These are phyloP conservation scores for Xylariaceae sp. DNA, from an alignment of 2,329 filamentous ascomycete species.

Conservation along the genomic window DNA sequence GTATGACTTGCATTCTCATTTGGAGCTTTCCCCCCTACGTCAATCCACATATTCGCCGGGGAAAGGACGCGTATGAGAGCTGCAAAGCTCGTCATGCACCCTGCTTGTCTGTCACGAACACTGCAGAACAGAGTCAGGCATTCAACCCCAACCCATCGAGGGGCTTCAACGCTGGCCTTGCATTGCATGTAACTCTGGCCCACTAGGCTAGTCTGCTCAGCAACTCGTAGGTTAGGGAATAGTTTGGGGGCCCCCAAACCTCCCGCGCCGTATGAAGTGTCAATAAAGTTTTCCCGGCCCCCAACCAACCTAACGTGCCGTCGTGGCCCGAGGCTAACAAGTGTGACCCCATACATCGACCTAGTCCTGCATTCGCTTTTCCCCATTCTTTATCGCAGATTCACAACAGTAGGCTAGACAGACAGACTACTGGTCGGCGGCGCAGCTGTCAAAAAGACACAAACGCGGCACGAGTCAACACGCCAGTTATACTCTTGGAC, in stretches of 20 bases:
- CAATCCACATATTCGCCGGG: not conserved
- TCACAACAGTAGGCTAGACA: too few species aligned
- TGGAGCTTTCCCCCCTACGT: not conserved
- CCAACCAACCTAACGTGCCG: too few species aligned
- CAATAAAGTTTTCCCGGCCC: too few species aligned
- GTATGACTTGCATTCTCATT: not conserved
- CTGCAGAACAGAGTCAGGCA: not conserved
- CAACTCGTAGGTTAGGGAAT: slow-evolving; percentile 7
- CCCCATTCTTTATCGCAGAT: too few species aligned
- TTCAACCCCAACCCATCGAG: not conserved
- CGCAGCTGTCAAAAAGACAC: too few species aligned
- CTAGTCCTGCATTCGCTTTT: too few species aligned
- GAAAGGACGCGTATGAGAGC: not conserved
- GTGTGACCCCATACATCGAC: too few species aligned
- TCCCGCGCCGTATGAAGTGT: slow-evolving; percentile 1
- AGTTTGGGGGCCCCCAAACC: not conserved
- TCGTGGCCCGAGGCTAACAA: too few species aligned
- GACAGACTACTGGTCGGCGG: too few species aligned
- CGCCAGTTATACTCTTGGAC: too few species aligned
- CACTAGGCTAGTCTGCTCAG: not conserved
- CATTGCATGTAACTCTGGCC: slow-evolving; percentile 4
- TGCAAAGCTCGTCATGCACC: not conserved
- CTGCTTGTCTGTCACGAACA: not conserved
- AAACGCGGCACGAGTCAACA: too few species aligned
- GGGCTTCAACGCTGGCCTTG: slow-evolving; percentile 9